phyloP scores from a whole-genome alignment of 2,329 filamentous ascomycete species.

The Elsinoe batatas region DNA sequence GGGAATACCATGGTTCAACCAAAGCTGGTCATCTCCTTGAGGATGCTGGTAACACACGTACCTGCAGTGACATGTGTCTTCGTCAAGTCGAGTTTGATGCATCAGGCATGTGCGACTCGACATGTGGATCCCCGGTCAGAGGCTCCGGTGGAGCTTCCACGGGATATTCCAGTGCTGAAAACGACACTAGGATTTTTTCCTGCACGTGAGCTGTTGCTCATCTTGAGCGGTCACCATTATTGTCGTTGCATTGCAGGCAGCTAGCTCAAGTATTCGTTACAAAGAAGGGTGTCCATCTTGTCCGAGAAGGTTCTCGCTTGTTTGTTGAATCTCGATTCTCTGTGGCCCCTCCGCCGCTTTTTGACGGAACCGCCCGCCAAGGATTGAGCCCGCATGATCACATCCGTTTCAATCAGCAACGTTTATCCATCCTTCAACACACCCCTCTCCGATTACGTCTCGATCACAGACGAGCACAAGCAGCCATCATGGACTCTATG shows the following conservation, averaged over 20 bases:
- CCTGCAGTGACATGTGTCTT: background rate
- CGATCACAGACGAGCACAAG: background rate
- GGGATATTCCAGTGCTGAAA: background rate
- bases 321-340: conserved; percentile 1
- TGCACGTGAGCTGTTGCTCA: background rate
- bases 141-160: background rate
- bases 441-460: background rate
- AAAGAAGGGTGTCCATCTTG: background rate
- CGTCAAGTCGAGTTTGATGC: background rate
- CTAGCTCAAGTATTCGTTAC: background rate
- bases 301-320: background rate
- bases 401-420: conserved; percentile 4
- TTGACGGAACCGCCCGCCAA: conserved; percentile 9
- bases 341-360: background rate
- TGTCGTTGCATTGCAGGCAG: too few species aligned
- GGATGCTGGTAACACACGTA: background rate
- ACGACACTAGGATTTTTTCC: background rate
- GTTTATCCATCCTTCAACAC: conserved; percentile 2
- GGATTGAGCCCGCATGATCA: conserved; percentile 8
- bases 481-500: conserved; percentile 51
- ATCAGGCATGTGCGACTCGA: background rate
- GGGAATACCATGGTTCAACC: background rate
- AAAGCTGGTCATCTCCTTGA: background rate
- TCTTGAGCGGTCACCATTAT: too few species aligned
- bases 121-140: background rate